phyloP scores from a whole-genome alignment of 139 green algal species.

The Limnomonas spitsbergensis region DNA sequence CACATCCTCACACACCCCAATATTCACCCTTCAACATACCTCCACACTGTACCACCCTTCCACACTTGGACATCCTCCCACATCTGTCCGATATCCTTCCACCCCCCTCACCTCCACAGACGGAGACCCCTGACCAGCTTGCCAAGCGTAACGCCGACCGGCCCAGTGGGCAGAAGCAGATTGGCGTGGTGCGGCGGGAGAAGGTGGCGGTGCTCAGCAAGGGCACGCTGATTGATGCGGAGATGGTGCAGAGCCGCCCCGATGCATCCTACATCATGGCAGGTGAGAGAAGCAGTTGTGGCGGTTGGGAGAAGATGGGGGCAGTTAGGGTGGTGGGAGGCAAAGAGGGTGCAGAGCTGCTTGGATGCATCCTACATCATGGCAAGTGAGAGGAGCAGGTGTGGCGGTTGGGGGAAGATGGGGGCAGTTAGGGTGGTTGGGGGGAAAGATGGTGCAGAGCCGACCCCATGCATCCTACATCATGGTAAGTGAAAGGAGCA shows the following conservation, averaged over 20 bases:
- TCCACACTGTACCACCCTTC: too few relatives aligned
- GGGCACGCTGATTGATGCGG: conserved; percentile 85
- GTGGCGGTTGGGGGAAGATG: too few relatives aligned
- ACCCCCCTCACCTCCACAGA: conserved; percentile 36
- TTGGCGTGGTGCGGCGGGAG: conserved; percentile 77
- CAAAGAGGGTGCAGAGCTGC: conserved; percentile 76
- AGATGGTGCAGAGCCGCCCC: conserved; percentile 75
- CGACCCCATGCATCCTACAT: conserved; percentile 63
- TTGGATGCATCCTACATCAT: conserved; percentile 64
- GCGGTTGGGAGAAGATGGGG: too few relatives aligned
- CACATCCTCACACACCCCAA: too few relatives aligned
- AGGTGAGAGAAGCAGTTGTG: conserved; percentile 27
- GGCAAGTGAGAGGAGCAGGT: conserved; percentile 29
- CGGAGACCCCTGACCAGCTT: conserved; percentile 91
- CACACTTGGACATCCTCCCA: too few relatives aligned
- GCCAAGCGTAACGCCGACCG: conserved; percentile 73
- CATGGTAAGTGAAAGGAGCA: conserved; percentile 36
- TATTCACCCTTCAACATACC: too few relatives aligned
- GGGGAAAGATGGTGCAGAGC: conserved; percentile 80
- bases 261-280: conserved; percentile 63
- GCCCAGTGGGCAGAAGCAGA: conserved; percentile 56
- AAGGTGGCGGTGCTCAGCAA: conserved; percentile 76
- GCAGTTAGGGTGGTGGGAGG: too few relatives aligned
- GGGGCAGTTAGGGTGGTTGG: too few relatives aligned
- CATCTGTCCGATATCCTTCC: neutral